These are phyloP conservation scores for Globisporangium okanoganense DNA, from an alignment of 352 stramenopile species.

Conservation along the genomic window DNA sequence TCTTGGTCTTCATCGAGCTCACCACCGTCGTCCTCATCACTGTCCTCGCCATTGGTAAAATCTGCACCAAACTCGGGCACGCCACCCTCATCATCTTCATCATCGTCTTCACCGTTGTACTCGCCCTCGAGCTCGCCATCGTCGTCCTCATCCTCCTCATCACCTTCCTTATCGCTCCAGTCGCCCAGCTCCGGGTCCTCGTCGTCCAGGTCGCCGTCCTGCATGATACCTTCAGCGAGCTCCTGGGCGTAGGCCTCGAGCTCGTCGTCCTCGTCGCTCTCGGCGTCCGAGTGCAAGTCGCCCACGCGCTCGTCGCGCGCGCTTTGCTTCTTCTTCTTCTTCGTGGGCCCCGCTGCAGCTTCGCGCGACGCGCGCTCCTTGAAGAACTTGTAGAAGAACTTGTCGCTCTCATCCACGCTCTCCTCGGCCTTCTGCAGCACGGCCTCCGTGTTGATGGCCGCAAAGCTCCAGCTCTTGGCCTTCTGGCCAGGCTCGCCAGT, in stretches of 20 bases:
- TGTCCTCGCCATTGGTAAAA: constrained; percentile 28
- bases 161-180: constrained; percentile 57
- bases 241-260: constrained; percentile 87
- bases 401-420: constrained; percentile 73
- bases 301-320: constrained; percentile 29
- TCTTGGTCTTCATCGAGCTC: constrained; percentile 17
- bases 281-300: constrained; percentile 54
- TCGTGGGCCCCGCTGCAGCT: constrained; percentile 21
- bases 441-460: constrained; percentile 61
- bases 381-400: constrained; percentile 95
- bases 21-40: constrained; percentile 35
- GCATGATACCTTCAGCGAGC: constrained; percentile 88
- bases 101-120: constrained; percentile 19
- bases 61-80: constrained; percentile 2
- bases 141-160: constrained; percentile 42
- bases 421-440: constrained; percentile 60
- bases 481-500: constrained; percentile 14
- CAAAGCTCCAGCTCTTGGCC: constrained; percentile 67
- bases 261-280: constrained; percentile 75
- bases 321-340: constrained; percentile 39
- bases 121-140: constrained; percentile 22
- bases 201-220: constrained; percentile 71
- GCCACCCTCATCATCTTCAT: constrained; percentile 36
- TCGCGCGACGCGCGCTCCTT: constrained; percentile 71
- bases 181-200: constrained; percentile 72